Evolutionary conservation across 1,139 yeast species (phyloP).

Genomic region (Yamadazyma atmosphaerica): DNA sequence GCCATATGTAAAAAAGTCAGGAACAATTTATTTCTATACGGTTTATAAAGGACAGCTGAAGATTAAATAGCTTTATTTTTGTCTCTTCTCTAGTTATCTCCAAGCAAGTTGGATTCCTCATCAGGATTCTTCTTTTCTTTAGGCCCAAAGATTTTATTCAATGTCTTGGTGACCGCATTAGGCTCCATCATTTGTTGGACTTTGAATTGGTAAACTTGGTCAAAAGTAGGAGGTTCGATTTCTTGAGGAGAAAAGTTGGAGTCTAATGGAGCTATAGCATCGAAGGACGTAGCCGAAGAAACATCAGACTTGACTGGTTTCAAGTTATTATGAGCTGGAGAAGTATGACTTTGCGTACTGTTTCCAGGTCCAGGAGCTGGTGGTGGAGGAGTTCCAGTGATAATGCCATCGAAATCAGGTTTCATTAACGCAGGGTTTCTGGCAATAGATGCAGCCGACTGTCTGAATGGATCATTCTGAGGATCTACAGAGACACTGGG

Average conservation of each 20-base stretch:
- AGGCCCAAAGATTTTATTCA: constrained; percentile 8
- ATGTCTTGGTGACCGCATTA: constrained; percentile 6
- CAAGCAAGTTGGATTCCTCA: constrained; percentile 18
- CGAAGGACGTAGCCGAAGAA: constrained; percentile 22
- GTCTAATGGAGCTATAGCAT: constrained; percentile 20
- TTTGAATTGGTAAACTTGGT: constrained; percentile 32
- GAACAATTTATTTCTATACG: too few relatives aligned
- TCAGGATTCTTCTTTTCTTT: constrained; percentile 11
- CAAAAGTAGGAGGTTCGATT: constrained; percentile 41
- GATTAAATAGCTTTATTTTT: too few relatives aligned
- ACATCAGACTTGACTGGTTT: constrained; percentile 27
- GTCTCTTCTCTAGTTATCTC: background rate
- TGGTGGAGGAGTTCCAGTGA: constrained; percentile 29
- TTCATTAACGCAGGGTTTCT: constrained; percentile 37
- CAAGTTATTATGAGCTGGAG: constrained; percentile 11
- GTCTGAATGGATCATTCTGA: constrained; percentile 23
- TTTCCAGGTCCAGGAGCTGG: constrained; percentile 7
- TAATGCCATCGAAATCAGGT: constrained; percentile 33
- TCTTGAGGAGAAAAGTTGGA: constrained; percentile 31
- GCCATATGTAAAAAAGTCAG: too few relatives aligned
- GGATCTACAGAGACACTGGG: constrained; percentile 19
- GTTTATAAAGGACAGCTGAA: too few relatives aligned
- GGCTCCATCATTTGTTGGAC: constrained; percentile 19
- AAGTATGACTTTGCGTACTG: constrained; percentile 4
- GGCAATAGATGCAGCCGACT: constrained; percentile 41